Conservation (phyloP, 2,329 filamentous ascomycete species). For the Aspergillus ibericus region DNA sequence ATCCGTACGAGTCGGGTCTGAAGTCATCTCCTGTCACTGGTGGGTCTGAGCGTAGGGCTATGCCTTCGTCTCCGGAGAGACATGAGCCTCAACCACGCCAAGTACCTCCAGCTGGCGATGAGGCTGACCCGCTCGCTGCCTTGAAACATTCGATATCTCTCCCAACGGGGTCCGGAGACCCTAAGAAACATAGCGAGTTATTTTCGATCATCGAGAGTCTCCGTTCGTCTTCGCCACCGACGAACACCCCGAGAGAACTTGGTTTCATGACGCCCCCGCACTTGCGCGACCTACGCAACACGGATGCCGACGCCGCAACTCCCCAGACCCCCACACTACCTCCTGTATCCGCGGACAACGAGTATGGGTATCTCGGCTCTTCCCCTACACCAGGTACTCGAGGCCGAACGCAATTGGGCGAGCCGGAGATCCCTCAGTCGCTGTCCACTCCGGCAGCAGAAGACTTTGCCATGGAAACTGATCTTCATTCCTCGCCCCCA, state of each 20-base stretch:
- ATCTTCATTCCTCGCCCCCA: conserved; percentile 40
- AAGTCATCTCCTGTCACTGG: conserved; percentile 32
- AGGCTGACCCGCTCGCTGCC: conserved; percentile 64
- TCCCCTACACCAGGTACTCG: conserved; percentile 54
- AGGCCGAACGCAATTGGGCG: conserved; percentile 26
- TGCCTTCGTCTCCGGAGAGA: conserved; percentile 27
- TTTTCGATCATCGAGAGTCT: conserved; percentile 69
- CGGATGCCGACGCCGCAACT: conserved; percentile 27
- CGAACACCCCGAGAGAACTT: conserved; percentile 27
- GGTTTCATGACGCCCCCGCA: conserved; percentile 32
- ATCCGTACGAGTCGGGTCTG: conserved; percentile 15
- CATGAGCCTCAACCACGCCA: conserved; percentile 27
- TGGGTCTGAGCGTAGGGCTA: conserved; percentile 14
- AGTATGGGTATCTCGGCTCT: conserved; percentile 51
- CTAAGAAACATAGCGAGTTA: conserved; percentile 65
- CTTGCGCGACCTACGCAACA: conserved; percentile 27
- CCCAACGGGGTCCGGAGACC: conserved; percentile 58
- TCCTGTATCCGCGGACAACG: conserved; percentile 37
- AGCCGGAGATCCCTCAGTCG: conserved; percentile 36
- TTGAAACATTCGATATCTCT: conserved; percentile 62
- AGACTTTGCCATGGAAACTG: conserved; percentile 22
- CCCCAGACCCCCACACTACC: conserved; percentile 46
- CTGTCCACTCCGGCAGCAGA: conserved; percentile 29
- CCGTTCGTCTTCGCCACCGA: conserved; percentile 47
- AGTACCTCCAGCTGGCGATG: conserved; percentile 58